Base-by-base conservation (phyloP, 148 eudicot genomes). In the Simmondsia chinensis region DNA sequence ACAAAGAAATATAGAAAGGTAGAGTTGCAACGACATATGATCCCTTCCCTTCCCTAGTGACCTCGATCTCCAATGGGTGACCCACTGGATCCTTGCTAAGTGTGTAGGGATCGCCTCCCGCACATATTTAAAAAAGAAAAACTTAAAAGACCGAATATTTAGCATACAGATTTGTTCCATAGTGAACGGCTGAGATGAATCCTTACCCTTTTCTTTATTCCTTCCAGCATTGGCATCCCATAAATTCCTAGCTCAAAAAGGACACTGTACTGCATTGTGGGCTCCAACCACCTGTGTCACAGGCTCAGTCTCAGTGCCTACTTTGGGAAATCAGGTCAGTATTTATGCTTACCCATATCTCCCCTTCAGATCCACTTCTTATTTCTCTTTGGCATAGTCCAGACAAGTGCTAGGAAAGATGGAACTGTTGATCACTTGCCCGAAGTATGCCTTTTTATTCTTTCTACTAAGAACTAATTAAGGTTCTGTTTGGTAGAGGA, bases 61-160 rank as follows among this genome's bases (percentile, higher is more conserved):
- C n/a, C n/a, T n/a, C n/a, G n/a, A n/a, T n/a, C n/a, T n/a, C n/a
- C n/a, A n/a, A n/a, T n/a, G n/a, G n/a, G n/a, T n/a, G n/a, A n/a
- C n/a, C n/a, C n/a, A n/a, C n/a, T n/a, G n/a, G n/a, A n/a, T n/a
- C n/a, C n/a, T n/a, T n/a, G n/a, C n/a, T n/a, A n/a, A n/a, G n/a
- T n/a, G n/a, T n/a, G n/a, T n/a, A n/a, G n/a, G n/a, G n/a, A n/a
- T n/a, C n/a, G n/a, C n/a, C n/a, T n/a, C n/a, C n/a, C n/a, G n/a
- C n/a, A n/a, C n/a, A n/a, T n/a, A n/a, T n/a, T n/a, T n/a, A n/a
- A n/a, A n/a, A n/a, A n/a, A n/a, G n/a, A n/a, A n/a, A n/a, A n/a
- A n/a, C n/a, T n/a, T n/a, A n/a, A n/a, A n/a, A n/a, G n/a, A 52
- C 35, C 71, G 60, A 59, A 65, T 65, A 65, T 65, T 65, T 59